A percentile compares a stretch with the other conserved stretches of the same genome.
These are phyloP conservation scores for Talaromyces islandicus DNA, from an alignment of 2,329 filamentous ascomycete species.

Conservation along the genomic window DNA sequence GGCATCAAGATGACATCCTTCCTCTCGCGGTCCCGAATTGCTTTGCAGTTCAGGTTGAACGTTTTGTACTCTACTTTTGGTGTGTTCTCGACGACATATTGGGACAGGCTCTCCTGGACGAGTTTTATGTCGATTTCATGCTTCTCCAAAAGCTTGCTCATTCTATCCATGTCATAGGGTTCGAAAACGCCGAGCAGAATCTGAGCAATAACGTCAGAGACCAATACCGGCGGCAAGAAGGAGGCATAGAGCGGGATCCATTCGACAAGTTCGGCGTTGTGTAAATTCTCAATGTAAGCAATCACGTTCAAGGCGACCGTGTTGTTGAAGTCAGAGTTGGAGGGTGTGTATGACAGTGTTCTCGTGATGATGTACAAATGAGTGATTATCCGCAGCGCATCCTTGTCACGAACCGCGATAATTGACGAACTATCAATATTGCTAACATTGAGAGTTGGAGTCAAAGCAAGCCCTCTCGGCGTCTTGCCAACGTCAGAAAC, in stretches of 20 bases:
- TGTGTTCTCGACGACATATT: constrained; percentile 16
- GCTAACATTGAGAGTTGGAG: constrained; percentile 42
- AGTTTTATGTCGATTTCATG: constrained; percentile 65
- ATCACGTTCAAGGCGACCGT: constrained; percentile 60
- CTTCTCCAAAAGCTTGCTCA: constrained; percentile 69
- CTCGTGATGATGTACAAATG: constrained; percentile 65
- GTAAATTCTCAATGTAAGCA: constrained; percentile 74
- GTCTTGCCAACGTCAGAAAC: constrained; percentile 29
- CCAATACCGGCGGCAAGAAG: constrained; percentile 59
- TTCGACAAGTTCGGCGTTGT: constrained; percentile 65
- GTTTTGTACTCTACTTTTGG: constrained; percentile 1
- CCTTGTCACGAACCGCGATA: constrained; percentile 41
- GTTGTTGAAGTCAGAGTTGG: constrained; percentile 54
- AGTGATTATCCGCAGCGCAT: constrained; percentile 62
- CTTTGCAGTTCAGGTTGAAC: constrained; percentile 1
- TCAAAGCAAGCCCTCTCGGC: constrained; percentile 23
- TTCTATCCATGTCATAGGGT: constrained; percentile 56
- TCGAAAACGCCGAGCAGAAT: constrained; percentile 70
- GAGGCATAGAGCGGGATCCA: constrained; percentile 85
- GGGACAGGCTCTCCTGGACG: constrained; percentile 66
- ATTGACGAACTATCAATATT: constrained; percentile 45
- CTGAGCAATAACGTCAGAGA: constrained; percentile 65
- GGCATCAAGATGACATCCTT: constrained; percentile 34
- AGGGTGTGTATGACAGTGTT: constrained; percentile 47
- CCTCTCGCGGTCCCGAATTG: constrained; percentile 6